Evolutionary conservation across 768 basidiomycete species (phyloP).

Genomic region (Leucosporidium yakuticum): DNA sequence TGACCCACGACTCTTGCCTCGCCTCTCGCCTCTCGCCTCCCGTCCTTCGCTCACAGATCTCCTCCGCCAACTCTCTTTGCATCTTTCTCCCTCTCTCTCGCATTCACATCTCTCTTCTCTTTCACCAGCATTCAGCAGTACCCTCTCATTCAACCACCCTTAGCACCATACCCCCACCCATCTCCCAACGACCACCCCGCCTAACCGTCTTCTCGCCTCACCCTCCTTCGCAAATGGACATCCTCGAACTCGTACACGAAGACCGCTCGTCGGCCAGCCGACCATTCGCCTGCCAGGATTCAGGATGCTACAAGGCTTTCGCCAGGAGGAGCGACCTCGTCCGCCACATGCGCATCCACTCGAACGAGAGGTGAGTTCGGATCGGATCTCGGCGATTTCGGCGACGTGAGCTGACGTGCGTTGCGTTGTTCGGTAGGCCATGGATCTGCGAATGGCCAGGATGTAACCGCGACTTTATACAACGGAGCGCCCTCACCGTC

Average conservation of each 20-base stretch:
- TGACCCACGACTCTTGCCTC: neutral
- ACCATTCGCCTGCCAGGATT: constrained; percentile 38
- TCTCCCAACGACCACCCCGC: no score
- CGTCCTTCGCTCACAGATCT: no score
- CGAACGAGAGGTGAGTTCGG: constrained; percentile 42
- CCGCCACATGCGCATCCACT: constrained; percentile 47
- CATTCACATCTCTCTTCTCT: neutral
- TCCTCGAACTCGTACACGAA: constrained; percentile 9
- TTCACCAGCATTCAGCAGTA: neutral
- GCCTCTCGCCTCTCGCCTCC: neutral
- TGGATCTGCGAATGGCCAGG: constrained; percentile 40
- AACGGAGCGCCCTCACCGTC: constrained; percentile 85
- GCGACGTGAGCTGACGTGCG: neutral
- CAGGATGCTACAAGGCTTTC: constrained; percentile 44
- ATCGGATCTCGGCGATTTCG: constrained; percentile 19
- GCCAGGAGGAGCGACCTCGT: constrained; percentile 44
- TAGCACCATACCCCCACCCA: neutral
- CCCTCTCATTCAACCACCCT: neutral
- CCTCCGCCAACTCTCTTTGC: neutral
- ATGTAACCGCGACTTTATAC: constrained; percentile 41
- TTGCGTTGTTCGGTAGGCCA: constrained; percentile 16
- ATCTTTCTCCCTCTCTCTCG: neutral
- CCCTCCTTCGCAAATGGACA: neutral
- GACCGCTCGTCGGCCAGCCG: constrained; percentile 12
- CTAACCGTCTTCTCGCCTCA: neutral